phyloP scores from a whole-genome alignment of 306 rosid genomes.

The Acacia melanoxylon region DNA sequence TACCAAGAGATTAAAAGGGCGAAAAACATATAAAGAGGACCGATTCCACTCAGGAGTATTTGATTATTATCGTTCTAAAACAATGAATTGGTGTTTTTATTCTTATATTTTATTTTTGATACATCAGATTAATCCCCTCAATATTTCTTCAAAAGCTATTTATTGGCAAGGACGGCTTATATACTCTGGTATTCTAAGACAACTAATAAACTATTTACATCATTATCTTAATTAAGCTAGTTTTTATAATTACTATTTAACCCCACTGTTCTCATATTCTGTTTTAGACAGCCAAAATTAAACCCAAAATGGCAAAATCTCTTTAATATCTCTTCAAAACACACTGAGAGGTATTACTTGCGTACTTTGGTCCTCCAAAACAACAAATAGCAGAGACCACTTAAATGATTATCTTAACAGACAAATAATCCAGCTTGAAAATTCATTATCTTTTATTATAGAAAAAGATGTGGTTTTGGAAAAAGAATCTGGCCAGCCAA shows the following conservation, averaged over 20 bases:
- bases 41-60: no score
- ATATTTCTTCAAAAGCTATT: background rate
- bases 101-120: background rate
- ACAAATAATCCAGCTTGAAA: background rate
- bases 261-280: background rate
- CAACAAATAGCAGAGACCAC: background rate
- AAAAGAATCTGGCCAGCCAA: conserved; percentile 8
- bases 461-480: background rate
- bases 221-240: background rate
- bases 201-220: background rate
- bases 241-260: background rate
- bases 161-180: background rate
- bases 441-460: background rate
- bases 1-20: background rate
- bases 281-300: background rate
- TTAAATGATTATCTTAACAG: background rate
- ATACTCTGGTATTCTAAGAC: background rate
- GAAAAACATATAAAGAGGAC: background rate
- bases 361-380: background rate
- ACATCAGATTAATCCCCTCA: background rate
- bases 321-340: background rate
- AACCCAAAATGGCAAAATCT: background rate
- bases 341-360: background rate
- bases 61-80: background rate
- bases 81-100: background rate